Base-by-base conservation (phyloP, 2,329 filamentous ascomycete genomes). In the Lasiodiplodia sp. region DNA sequence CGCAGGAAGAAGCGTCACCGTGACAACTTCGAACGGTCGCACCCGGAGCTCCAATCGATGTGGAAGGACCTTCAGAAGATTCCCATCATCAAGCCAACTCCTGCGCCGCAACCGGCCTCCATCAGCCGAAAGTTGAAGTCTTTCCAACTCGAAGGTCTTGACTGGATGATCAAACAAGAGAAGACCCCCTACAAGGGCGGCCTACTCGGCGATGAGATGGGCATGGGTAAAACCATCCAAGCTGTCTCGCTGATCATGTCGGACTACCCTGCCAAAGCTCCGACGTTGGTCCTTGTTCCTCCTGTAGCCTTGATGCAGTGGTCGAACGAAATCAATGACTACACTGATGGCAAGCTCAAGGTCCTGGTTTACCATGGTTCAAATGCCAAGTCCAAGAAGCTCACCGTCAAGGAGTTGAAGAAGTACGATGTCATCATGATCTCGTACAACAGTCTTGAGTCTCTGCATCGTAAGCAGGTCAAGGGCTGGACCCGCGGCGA, bases 201-300 rank as follows among this genome's bases (percentile, higher is more conserved):
- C 16, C 85, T 99, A 2, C 86, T 99, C 2, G 96, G 96, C 69
- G 96, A 99, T 74, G 96, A 99, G 81, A 99, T 99, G 96, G 96
- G 96, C 7, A 92, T 99, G 82, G 96, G 96, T 62, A 99, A 99
- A 83, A 99, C 96, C 0, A 98, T 99, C 63, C 96, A 99, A 80
- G 95, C 96, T 2, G 96, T 99, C 21, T 97, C 95, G 3, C 86
- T 99, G 55, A 94, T 99, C 79, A 98, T 98, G 96, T 97, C 95
- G 0, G 94, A 98, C 78, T 97, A 92, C 75, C 95, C 94, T 3
- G 92, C 90, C 25, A 91, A 91, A 73, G 83, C 91, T 67, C 95
- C 96, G 1, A 92, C 93, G 0, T 85, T 98, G 4, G 94, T 98
- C 1, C 86, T 97, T 40, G 94, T 97, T 0, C 95, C 95, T 0